phyloP scores from a whole-genome alignment of 2,329 filamentous ascomycete species.

The Cercospora sp. region DNA sequence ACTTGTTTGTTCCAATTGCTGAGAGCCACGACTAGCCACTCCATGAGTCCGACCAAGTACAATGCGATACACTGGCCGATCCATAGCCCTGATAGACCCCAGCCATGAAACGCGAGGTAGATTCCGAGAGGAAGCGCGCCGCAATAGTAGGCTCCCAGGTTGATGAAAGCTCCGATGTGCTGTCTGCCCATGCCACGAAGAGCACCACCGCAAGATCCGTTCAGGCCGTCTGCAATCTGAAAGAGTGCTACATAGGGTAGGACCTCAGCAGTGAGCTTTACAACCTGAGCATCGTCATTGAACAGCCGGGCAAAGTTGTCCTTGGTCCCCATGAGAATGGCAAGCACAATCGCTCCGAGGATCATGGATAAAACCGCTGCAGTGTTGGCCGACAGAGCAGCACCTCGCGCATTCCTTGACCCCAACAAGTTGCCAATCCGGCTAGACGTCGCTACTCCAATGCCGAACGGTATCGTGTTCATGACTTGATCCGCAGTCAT shows the following conservation, averaged over 20 bases:
- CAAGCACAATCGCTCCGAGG: conserved; percentile 66
- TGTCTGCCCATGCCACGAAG: conserved; percentile 82
- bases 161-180: conserved; percentile 79
- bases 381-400: conserved; percentile 70
- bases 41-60: conserved; percentile 73
- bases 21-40: conserved; percentile 77
- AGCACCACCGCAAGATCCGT: conserved; percentile 79
- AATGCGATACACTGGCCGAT: conserved; percentile 64
- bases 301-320: conserved; percentile 76
- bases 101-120: conserved; percentile 81
- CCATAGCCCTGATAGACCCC: conserved; percentile 80
- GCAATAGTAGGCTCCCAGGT: conserved; percentile 79
- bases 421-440: conserved; percentile 80
- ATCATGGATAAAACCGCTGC: conserved; percentile 72
- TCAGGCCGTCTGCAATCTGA: conserved; percentile 85
- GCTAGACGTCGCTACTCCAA: conserved; percentile 77
- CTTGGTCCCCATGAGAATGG: conserved; percentile 67
- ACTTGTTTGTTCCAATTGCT: conserved; percentile 78
- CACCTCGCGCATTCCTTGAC: conserved; percentile 63
- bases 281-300: conserved; percentile 72
- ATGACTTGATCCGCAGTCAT: conserved; percentile 52
- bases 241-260: conserved; percentile 87
- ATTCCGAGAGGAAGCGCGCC: conserved; percentile 79
- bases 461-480: conserved; percentile 82
- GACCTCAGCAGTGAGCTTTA: conserved; percentile 71